A percentile compares a stretch with the other conserved stretches of the same genome.
These are phyloP conservation scores for Brettanomyces naardenensis DNA, from an alignment of 805 yeast species.

Conservation along the genomic window DNA sequence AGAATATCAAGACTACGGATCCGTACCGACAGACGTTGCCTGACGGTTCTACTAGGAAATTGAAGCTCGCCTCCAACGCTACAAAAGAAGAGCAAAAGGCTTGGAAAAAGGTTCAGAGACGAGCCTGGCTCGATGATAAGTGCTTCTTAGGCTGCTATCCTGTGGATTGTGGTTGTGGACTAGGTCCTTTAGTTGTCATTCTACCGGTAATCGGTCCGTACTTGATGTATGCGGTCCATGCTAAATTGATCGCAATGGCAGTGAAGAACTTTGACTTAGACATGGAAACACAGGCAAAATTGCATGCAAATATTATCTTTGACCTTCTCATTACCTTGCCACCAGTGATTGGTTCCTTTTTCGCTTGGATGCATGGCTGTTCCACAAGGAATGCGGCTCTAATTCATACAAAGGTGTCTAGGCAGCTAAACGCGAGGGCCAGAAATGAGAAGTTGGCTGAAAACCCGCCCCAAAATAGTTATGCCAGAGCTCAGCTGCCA, in stretches of 20 bases:
- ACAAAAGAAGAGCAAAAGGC: constrained; percentile 51
- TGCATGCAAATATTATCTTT: constrained; percentile 68
- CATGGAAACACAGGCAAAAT: constrained; percentile 46
- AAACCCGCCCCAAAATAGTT: not conserved
- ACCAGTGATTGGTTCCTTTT: constrained; percentile 71
- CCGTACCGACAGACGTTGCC: constrained; percentile 50
- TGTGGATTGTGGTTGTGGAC: constrained; percentile 67
- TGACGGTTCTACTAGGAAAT: constrained; percentile 45
- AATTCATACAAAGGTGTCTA: constrained; percentile 39
- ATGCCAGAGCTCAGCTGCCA: not conserved
- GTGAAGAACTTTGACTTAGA: constrained; percentile 53
- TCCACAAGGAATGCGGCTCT: constrained; percentile 86
- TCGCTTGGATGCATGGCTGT: constrained; percentile 78
- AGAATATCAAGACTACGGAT: constrained; percentile 53
- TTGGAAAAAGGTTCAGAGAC: constrained; percentile 67
- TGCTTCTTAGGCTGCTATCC: constrained; percentile 77
- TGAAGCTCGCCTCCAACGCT: constrained; percentile 53
- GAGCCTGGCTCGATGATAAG: constrained; percentile 84
- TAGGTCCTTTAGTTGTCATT: constrained; percentile 59
- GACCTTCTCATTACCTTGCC: constrained; percentile 72
- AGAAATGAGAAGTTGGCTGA: not conserved
- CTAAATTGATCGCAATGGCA: constrained; percentile 56
- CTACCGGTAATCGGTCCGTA: constrained; percentile 84
- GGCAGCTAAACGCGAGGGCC: constrained; percentile 12
- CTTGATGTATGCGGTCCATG: constrained; percentile 72